phyloP scores from a whole-genome alignment of 257 asterid species.

The Gentiana dahurica region DNA sequence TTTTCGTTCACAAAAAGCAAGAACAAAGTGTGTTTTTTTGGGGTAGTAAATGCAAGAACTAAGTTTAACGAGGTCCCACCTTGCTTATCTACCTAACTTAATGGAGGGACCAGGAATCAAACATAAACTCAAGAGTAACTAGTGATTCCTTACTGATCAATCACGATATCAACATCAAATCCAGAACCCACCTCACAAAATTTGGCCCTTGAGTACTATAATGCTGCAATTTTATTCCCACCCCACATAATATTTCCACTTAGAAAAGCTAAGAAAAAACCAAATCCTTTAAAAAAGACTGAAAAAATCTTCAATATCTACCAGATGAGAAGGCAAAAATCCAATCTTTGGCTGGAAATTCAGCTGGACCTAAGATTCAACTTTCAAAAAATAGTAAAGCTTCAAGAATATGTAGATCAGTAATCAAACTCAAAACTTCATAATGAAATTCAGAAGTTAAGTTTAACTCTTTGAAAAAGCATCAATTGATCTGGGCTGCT shows the following conservation, averaged over 20 bases:
- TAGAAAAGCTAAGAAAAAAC: conserved; percentile 6
- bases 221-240: conserved; percentile 9
- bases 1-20: conserved; percentile 34
- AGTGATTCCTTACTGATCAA: conserved; percentile 43
- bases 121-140: conserved; percentile 19
- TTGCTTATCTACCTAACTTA: conserved; percentile 52
- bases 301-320: background rate
- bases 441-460: conserved; percentile 7
- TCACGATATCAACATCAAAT: conserved; percentile 28
- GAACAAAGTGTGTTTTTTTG: conserved; percentile 10
- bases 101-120: conserved; percentile 59
- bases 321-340: conserved; percentile 3
- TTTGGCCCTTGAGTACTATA: conserved; percentile 15
- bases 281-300: conserved; percentile 1
- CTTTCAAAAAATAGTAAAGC: background rate
- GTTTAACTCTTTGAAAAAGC: background rate
- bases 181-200: conserved; percentile 24
- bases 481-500: conserved; percentile 10
- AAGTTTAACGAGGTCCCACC: conserved; percentile 62
- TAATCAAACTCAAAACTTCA: background rate
- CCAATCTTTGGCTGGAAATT: conserved; percentile 2
- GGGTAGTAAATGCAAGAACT: conserved; percentile 30
- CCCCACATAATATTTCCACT: too few species aligned
- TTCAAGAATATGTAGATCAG: background rate
- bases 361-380: conserved; percentile 1